Evolutionary conservation across 345 rosid genomes (phyloP).

Genomic region (Eucalyptus pauciflora): DNA sequence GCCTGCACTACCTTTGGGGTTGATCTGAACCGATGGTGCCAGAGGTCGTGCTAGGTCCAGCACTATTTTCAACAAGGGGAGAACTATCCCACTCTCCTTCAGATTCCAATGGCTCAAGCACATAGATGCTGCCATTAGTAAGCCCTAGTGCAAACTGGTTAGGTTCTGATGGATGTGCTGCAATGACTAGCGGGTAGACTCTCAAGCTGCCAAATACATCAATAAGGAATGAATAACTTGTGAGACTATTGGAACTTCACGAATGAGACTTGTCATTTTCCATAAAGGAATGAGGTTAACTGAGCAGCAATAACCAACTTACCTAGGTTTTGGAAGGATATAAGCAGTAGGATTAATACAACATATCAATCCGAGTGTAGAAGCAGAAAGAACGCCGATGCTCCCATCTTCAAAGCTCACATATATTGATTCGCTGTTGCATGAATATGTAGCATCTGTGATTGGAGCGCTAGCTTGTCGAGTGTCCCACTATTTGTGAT

Average conservation of each 20-base stretch:
- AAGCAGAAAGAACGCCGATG: constrained; percentile 45
- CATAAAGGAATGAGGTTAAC: too few relatives aligned
- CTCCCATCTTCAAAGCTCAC: constrained; percentile 75
- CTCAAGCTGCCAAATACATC: constrained; percentile 34
- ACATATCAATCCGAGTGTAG: constrained; percentile 58
- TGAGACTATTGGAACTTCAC: not conserved
- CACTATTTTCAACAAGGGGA: constrained; percentile 59
- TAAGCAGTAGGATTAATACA: constrained; percentile 56
- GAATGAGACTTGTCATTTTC: not conserved
- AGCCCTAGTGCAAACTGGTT: too few relatives aligned
- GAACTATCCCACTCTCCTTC: constrained; percentile 56
- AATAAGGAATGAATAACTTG: not conserved
- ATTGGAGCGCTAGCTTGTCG: constrained; percentile 60
- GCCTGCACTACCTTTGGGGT: not conserved
- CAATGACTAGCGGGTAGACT: not conserved
- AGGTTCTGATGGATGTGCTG: too few relatives aligned
- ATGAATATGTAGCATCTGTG: constrained; percentile 77
- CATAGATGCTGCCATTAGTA: too few relatives aligned
- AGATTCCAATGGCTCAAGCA: too few relatives aligned
- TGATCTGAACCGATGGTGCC: constrained; percentile 28
- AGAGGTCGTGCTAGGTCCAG: constrained; percentile 35
- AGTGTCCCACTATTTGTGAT: constrained; percentile 32
- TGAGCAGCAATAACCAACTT: not conserved
- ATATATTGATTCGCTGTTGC: constrained; percentile 67
- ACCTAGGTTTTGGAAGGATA: constrained; percentile 59